These are phyloP conservation scores for Saccharomyces hybrid DNA, from an alignment of 1,139 yeast species.

Conservation along the genomic window DNA sequence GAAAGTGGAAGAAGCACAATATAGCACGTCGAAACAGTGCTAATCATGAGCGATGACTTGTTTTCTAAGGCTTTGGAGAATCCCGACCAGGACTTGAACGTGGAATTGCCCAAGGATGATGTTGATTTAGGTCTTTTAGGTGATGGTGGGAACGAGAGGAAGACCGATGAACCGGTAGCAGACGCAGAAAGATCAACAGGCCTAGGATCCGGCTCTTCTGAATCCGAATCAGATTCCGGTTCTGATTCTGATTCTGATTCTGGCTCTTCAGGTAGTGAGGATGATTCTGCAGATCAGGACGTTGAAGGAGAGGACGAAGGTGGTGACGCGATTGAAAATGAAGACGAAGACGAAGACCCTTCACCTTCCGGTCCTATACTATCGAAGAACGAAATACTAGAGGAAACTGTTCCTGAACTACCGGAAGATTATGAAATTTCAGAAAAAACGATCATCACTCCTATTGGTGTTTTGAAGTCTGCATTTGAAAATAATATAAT, in stretches of 20 bases:
- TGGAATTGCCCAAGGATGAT: constrained; percentile 15
- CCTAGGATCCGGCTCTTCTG: neutral
- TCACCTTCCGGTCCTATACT: constrained; percentile 53
- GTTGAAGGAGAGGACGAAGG: constrained; percentile 5
- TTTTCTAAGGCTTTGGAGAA: constrained; percentile 22
- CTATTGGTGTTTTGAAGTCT: constrained; percentile 62
- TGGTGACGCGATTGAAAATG: constrained; percentile 19
- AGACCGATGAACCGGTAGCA: constrained; percentile 1
- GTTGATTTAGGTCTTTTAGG: constrained; percentile 9
- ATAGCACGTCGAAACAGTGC: neutral
- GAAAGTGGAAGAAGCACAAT: neutral
- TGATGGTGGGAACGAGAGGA: neutral
- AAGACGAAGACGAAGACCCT: constrained; percentile 26
- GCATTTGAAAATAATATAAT: constrained; percentile 68
- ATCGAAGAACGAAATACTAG: constrained; percentile 68
- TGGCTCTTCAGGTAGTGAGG: constrained; percentile 7
- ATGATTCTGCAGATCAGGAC: constrained; percentile 7
- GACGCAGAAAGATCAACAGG: neutral
- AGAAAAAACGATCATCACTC: constrained; percentile 56
- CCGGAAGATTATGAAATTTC: constrained; percentile 61
- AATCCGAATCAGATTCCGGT: constrained; percentile 2
- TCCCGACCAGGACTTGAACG: constrained; percentile 9
- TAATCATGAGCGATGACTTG: constrained; percentile 17
- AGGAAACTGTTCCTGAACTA: constrained; percentile 59
- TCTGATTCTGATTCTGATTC: constrained; percentile 11